Percentiles rank a stretch among this genome's conserved stretches.
phyloP scores from a whole-genome alignment of 2,329 filamentous ascomycete species.

The Peltaster fructicola region DNA sequence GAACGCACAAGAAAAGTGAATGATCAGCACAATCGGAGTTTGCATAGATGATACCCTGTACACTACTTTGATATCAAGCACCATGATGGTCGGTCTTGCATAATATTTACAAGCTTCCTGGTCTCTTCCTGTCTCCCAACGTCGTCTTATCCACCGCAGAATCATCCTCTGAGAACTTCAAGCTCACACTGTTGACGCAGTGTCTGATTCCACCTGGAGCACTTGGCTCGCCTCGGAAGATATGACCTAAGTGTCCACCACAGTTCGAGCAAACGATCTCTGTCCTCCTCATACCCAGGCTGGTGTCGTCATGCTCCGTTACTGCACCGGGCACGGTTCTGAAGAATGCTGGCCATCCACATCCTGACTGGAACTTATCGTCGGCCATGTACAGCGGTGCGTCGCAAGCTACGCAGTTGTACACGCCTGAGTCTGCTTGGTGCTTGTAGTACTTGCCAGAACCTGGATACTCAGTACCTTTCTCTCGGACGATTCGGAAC shows the following conservation, averaged over 20 bases:
- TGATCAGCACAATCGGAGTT: too few species aligned
- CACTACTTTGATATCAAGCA: too few species aligned
- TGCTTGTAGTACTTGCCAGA: conserved; percentile 81
- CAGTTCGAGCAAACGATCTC: conserved; percentile 94
- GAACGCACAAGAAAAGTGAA: too few species aligned
- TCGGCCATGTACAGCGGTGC: conserved; percentile 80
- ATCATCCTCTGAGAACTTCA: conserved; percentile 63
- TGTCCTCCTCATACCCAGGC: conserved; percentile 66
- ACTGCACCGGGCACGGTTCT: conserved; percentile 88
- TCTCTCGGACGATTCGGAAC: conserved; percentile 81
- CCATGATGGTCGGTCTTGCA: too few species aligned
- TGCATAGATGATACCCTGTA: too few species aligned
- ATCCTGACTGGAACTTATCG: conserved; percentile 92
- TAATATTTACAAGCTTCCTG: too few species aligned
- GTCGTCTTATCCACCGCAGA: conserved; percentile 23
- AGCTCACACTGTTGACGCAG: conserved; percentile 84
- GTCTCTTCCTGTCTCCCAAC: too few species aligned
- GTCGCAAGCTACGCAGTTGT: conserved; percentile 72
- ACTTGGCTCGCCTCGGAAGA: conserved; percentile 74
- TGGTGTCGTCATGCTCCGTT: conserved; percentile 56
- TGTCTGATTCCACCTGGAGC: conserved; percentile 91
- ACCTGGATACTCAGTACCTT: conserved; percentile 72
- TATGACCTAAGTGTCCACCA: conserved; percentile 78
- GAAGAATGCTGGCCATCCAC: conserved; percentile 96
- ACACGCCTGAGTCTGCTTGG: conserved; percentile 56